Evolutionary conservation across 2,329 filamentous ascomycete genomes (phyloP), one percentile per base, ranked within the genome.

Genomic region (Aspergillus sp.): DNA sequence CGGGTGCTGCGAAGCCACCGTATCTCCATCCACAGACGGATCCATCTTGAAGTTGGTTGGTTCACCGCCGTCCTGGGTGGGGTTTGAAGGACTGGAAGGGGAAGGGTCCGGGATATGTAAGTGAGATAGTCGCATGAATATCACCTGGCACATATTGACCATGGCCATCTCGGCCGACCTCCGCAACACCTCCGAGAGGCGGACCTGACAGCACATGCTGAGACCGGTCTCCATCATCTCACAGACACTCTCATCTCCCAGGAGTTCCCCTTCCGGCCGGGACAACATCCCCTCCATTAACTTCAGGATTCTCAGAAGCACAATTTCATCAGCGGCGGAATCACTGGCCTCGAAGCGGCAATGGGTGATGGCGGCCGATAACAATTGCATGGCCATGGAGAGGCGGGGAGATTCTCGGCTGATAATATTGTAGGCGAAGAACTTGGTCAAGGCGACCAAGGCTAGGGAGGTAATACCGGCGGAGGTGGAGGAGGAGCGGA

Each of bases 141-240:
- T 96, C 60, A 96, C 91, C 74, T 99, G 94, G 68, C 94, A 97
- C 94, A 99, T 99, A 61, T 91, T 90, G 43, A 97, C 90, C 92
- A 99, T 97, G 50, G 91, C 88, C 66, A 96, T 94, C 73, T 99
- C 94, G 2, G 94, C 94, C 17, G 92, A 96, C 58, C 92, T 83
- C 58, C 93, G 85, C 50, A 99, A 77, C 3, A 97, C 86, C 64
- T 97, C 92, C 9, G 92, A 97, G 56, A 97, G 86, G 50, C 93
- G 85, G 50, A 89, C 85, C 67, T 97, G 92, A 58, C 93, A 99
- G 77, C 94, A 99, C 78, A 99, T 97, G 67, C 91, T 96, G 60
- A 99, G 75, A 1, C 93, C 94, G 1, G 91, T 93, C 70, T 96
- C 94, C 93, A 99, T 97, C 91, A 99, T 97, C 70, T 97, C 91